phyloP scores from a whole-genome alignment of 164 flowering plant genomes.

The Annona squamosa region DNA sequence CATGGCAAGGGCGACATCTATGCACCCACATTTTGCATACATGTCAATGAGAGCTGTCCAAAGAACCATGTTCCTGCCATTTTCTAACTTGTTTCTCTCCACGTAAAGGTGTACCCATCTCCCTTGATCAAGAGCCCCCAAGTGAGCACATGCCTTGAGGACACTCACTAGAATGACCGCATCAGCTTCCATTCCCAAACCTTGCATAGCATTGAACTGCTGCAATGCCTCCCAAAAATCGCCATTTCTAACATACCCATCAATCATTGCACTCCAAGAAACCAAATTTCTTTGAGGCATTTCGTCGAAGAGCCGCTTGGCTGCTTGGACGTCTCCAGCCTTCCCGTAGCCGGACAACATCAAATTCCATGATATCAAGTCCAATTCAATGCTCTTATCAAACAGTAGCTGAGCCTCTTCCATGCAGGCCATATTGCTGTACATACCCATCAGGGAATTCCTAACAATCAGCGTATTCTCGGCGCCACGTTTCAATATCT shows the following conservation, averaged over 20 bases:
- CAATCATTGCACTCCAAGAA: slow-evolving; percentile 46
- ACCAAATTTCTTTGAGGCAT: slow-evolving; percentile 13
- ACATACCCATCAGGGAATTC: slow-evolving; percentile 5
- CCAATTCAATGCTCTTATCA: slow-evolving; percentile 17
- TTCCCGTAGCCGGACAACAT: slow-evolving; percentile 20
- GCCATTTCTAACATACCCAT: slow-evolving; percentile 31
- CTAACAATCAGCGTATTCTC: slow-evolving; percentile 1
- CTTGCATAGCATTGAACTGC: slow-evolving; percentile 32
- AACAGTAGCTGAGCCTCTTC: slow-evolving; percentile 15
- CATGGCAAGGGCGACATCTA: slow-evolving; percentile 29
- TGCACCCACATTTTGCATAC: slow-evolving; percentile 68
- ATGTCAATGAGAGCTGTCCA: slow-evolving; percentile 61
- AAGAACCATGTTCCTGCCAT: slow-evolving; percentile 29
- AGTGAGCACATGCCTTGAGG: slow-evolving; percentile 43
- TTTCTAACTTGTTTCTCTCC: slow-evolving; percentile 31
- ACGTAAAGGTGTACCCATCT: slow-evolving; percentile 53
- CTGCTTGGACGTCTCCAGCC: slow-evolving; percentile 25
- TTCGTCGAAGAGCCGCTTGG: slow-evolving; percentile 17
- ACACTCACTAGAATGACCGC: slow-evolving; percentile 55
- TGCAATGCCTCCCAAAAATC: slow-evolving; percentile 27
- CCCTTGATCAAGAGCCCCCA: slow-evolving; percentile 41
- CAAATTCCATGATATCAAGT: slow-evolving; percentile 20
- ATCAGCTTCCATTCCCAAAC: slow-evolving; percentile 27
- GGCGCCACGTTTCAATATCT: slow-evolving; percentile 19
- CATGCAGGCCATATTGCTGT: neutral